These are phyloP conservation scores for Cadophora malorum DNA, from an alignment of 2,329 filamentous ascomycete genomes.

Conservation along the genomic window DNA sequence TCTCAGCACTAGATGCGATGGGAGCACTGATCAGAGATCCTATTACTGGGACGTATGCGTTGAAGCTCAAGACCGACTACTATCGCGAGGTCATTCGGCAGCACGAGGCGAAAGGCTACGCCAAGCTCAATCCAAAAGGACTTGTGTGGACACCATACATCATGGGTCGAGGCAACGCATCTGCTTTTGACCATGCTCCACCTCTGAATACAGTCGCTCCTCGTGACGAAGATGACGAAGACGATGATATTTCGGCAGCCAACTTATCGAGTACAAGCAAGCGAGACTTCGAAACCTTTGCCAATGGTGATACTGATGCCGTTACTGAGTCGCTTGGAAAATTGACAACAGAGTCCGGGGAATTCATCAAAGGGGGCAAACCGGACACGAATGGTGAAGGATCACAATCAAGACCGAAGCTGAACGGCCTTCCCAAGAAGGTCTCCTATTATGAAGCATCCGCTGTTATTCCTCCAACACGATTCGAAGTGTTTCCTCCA, in stretches of 20 bases:
- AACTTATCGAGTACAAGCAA: constrained; percentile 34
- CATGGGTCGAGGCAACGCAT: constrained; percentile 86
- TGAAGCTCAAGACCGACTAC: constrained; percentile 84
- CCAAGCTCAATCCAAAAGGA: constrained; percentile 79
- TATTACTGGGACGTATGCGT: constrained; percentile 84
- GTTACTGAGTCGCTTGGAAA: constrained; percentile 42
- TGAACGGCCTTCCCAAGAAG: constrained; percentile 38
- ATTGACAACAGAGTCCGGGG: constrained; percentile 38
- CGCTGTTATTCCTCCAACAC: constrained; percentile 65
- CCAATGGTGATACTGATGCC: constrained; percentile 37
- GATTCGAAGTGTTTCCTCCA: constrained; percentile 82
- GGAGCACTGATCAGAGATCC: constrained; percentile 90
- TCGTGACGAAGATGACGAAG: constrained; percentile 55
- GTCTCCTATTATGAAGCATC: constrained; percentile 42
- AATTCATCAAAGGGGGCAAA: constrained; percentile 30
- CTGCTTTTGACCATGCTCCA: constrained; percentile 82
- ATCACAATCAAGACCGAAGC: constrained; percentile 32
- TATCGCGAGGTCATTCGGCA: constrained; percentile 87
- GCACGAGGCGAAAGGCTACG: constrained; percentile 88
- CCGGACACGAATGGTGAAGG: constrained; percentile 32
- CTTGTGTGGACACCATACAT: constrained; percentile 97
- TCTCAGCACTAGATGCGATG: constrained; percentile 89
- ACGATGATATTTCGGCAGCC: constrained; percentile 25
- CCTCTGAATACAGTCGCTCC: constrained; percentile 86
- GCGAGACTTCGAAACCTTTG: constrained; percentile 38